These are phyloP conservation scores for Saccharomycopsis sp. DNA, from an alignment of 805 yeast species.

Conservation along the genomic window DNA sequence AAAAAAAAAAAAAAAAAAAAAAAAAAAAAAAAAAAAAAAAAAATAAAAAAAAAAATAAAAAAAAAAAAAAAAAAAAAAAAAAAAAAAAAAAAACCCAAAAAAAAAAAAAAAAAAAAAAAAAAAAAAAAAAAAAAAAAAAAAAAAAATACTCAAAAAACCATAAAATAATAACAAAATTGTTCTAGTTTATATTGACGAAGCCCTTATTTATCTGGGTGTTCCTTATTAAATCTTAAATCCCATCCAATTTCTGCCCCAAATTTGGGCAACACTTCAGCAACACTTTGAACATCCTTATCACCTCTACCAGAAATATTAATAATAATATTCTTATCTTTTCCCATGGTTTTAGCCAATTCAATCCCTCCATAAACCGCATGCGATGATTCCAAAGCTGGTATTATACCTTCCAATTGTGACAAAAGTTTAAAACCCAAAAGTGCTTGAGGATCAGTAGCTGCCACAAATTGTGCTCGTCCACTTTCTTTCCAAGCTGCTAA, in stretches of 20 bases:
- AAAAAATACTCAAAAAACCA: neutral
- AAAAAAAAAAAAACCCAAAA: neutral
- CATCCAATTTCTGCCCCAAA: slow-evolving; percentile 90
- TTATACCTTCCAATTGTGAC: slow-evolving; percentile 94
- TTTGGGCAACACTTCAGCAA: slow-evolving; percentile 86
- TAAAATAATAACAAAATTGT: neutral
- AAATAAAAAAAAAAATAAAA: neutral
- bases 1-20: neutral
- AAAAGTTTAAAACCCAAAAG: slow-evolving; percentile 81
- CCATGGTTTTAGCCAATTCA: slow-evolving; percentile 77
- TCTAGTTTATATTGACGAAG: neutral
- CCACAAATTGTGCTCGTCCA: slow-evolving; percentile 85
- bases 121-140: neutral
- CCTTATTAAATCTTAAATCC: slow-evolving; percentile 81
- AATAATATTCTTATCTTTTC: slow-evolving; percentile 71
- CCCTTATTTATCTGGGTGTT: slow-evolving; percentile 19
- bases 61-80: neutral
- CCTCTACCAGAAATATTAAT: slow-evolving; percentile 97
- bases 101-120: neutral
- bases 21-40: neutral
- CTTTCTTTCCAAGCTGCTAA: slow-evolving; percentile 90
- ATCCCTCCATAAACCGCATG: slow-evolving; percentile 94
- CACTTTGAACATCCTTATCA: slow-evolving; percentile 97
- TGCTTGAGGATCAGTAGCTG: slow-evolving; percentile 96
- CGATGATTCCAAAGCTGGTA: slow-evolving; percentile 96